Conservation (phyloP, 1,284 basidiomycete species). For the Ustilago sp. region DNA sequence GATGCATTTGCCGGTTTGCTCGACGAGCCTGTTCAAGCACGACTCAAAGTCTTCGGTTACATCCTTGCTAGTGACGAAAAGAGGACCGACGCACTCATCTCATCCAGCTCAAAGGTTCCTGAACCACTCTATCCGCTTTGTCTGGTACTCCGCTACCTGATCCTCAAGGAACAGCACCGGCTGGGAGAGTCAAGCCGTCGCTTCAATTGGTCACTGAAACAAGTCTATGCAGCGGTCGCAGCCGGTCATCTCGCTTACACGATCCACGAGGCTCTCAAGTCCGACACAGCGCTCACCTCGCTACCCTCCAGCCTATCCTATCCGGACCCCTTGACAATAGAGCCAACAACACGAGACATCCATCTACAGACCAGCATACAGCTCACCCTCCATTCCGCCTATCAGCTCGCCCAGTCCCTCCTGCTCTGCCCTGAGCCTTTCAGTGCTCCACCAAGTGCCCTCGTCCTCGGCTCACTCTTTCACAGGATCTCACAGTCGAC, state of each 20-base stretch:
- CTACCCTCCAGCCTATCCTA: conserved; percentile 22
- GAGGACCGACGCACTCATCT: conserved; percentile 19
- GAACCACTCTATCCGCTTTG: conserved; percentile 33
- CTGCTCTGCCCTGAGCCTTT: conserved; percentile 41
- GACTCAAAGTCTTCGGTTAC: conserved; percentile 38
- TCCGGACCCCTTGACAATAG: conserved; percentile 24
- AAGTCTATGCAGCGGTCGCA: conserved; percentile 36
- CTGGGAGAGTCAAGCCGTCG: conserved; percentile 43
- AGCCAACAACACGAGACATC: conserved; percentile 43
- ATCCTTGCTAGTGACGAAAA: conserved; percentile 34
- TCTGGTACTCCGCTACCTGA: conserved; percentile 46
- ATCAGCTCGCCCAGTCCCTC: conserved; percentile 43
- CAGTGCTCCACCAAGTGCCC: conserved; percentile 33
- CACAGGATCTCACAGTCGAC: conserved; percentile 34
- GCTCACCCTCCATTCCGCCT: conserved; percentile 40
- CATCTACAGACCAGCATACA: conserved; percentile 45
- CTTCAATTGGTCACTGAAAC: conserved; percentile 51
- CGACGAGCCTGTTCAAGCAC: conserved; percentile 32
- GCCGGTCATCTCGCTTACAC: conserved; percentile 23
- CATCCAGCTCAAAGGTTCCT: conserved; percentile 15
- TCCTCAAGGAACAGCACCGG: conserved; percentile 36
- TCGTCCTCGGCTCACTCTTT: conserved; percentile 42
- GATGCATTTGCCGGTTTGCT: conserved; percentile 21
- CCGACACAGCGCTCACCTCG: conserved; percentile 20
- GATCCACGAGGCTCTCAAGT: conserved; percentile 33